Evolutionary conservation across 2,329 filamentous ascomycete species (phyloP).

Genomic region (Beauveria bassiana): DNA sequence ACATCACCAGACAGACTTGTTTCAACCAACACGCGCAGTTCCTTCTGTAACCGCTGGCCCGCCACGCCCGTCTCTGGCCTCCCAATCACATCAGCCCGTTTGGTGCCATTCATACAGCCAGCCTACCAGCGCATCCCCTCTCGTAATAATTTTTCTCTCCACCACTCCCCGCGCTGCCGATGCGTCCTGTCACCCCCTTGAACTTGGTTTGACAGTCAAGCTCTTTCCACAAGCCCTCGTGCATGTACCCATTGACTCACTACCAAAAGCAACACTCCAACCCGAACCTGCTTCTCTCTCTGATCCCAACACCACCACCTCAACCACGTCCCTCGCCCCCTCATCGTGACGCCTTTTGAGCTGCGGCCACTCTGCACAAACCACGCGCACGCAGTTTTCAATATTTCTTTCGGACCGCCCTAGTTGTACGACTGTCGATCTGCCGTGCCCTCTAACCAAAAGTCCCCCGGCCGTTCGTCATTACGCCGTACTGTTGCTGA

Average conservation of each 20-base stretch:
- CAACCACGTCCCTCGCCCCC: not conserved
- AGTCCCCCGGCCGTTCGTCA: not conserved
- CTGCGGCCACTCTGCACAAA: not conserved
- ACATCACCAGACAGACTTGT: not conserved
- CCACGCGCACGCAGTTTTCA: not conserved
- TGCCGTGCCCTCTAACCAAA: constrained; percentile 2
- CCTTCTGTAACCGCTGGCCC: not conserved
- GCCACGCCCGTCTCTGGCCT: not conserved
- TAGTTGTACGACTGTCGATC: not conserved
- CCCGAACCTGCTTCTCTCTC: not conserved
- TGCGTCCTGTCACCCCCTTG: constrained; percentile 1
- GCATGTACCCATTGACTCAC: not conserved
- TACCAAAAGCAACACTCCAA: not conserved
- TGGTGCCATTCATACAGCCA: not conserved
- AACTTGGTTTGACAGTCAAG: not conserved
- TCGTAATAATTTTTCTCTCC: constrained; percentile 1
- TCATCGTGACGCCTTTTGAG: not conserved
- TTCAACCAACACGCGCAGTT: constrained; percentile 5
- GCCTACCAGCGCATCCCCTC: constrained; percentile 3
- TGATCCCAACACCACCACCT: not conserved
- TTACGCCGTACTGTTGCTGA: not conserved
- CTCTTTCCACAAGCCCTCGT: not conserved
- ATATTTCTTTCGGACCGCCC: not conserved
- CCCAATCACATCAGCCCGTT: constrained; percentile 9
- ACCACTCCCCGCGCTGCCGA: constrained; percentile 1